Base-by-base conservation (phyloP, 1,139 yeast genomes). In the Diutina sp. region DNA sequence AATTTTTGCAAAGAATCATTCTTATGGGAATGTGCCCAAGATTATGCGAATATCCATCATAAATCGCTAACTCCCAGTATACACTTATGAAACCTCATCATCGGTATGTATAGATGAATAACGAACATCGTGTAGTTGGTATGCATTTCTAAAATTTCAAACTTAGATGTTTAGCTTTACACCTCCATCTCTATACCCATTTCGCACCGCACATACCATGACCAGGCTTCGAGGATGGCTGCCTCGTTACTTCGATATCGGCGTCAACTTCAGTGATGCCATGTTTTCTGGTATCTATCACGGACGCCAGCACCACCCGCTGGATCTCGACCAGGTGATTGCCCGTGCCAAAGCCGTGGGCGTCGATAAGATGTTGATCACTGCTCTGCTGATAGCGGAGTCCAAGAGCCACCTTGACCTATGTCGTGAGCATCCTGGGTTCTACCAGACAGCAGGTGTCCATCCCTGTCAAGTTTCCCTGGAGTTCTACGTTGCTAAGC, bases 391-490 rank as follows among this genome's bases (percentile, higher is more conserved):
- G 1, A 72, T 90, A 11, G 64, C 68, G 8, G 97, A 91, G 64
- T 82, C 93, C 25, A 62, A 67, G 46, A 74, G 69, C 6, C 80
- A 75, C 59, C 69, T 76, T 55, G 66, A 63, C 32, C 65, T 73
- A 28, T 73, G 76, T 60, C 68, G 60, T 57, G 61, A 62, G 57
- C 70, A 66, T 61, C 72, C 67, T 54, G 67, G 69, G 4, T 72
- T 85, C 55, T 76, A 72, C 60, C 82, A 88, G 16, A 93, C 99
- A 0, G 93, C 85, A 1, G 99, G 99, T 11, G 95, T 91, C 1
- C 99, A 93, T 70, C 99, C 99, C 0, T 91, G 98, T 68, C 74
- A 85, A 21, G 95, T 90, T 0, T 78, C 83, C 18, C 85, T 82
- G 60, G 89, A 76, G 59, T 76, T 76, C 60, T 76, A 72, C 57